Conservation (phyloP, 306 rosid genomes). For the Betula pendula region DNA sequence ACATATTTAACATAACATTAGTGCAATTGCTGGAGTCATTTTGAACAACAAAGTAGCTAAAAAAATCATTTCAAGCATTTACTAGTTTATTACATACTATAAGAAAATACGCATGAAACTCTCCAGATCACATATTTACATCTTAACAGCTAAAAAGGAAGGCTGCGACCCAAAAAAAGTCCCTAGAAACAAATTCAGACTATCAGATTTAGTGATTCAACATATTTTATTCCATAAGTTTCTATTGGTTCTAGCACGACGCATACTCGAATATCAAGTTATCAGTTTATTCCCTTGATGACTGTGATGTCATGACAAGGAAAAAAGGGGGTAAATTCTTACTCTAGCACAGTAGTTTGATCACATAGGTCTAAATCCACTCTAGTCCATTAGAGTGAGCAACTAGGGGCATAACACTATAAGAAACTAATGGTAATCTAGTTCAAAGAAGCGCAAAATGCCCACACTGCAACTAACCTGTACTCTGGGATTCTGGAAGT, state of each 20-base stretch:
- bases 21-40: not conserved
- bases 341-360: not conserved
- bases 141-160: not conserved
- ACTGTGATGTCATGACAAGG: not conserved
- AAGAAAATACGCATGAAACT: not conserved
- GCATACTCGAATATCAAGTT: not conserved
- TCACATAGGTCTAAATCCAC: not conserved
- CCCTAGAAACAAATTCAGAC: not conserved
- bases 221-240: not conserved
- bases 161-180: not conserved
- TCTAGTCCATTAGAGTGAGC: not conserved
- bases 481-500: conserved; percentile 94
- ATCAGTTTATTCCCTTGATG: not conserved
- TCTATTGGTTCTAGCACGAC: not conserved
- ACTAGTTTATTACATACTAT: not conserved
- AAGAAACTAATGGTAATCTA: not conserved
- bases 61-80: not conserved
- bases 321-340: no score
- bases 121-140: not conserved
- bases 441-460: not conserved
- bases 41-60: not conserved
- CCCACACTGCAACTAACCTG: conserved; percentile 54
- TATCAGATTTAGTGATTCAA: not conserved
- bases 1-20: not conserved
- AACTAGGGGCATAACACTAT: not conserved